Conservation (phyloP, 768 basidiomycete species). For the Dictyophora rubrovolvata region DNA sequence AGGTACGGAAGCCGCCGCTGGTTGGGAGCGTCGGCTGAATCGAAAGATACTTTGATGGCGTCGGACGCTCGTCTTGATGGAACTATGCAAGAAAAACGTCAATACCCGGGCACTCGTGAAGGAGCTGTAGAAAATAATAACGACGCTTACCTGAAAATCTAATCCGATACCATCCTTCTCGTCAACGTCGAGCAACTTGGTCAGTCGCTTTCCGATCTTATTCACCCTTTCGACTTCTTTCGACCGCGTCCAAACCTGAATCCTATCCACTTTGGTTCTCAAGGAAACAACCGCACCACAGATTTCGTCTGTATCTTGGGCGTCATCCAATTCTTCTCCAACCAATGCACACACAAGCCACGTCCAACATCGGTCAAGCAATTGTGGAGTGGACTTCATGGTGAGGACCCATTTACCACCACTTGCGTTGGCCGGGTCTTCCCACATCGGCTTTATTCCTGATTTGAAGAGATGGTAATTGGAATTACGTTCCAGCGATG, state of each 20-base stretch:
- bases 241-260: constrained; percentile 83
- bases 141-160: constrained; percentile 69
- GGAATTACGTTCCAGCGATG: constrained; percentile 76
- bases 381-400: constrained; percentile 71
- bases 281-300: constrained; percentile 73
- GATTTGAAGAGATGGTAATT: constrained; percentile 96
- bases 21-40: constrained; percentile 57
- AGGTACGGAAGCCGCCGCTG: constrained; percentile 55
- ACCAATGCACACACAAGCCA: constrained; percentile 90
- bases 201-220: constrained; percentile 70
- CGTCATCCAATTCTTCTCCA: constrained; percentile 60
- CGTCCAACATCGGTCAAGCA: constrained; percentile 82
- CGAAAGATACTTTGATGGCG: constrained; percentile 70
- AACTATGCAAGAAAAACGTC: constrained; percentile 34
- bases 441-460: constrained; percentile 97
- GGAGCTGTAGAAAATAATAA: background rate
- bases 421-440: constrained; percentile 82
- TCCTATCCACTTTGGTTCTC: constrained; percentile 77
- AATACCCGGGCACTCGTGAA: background rate
- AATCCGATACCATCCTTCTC: constrained; percentile 79
- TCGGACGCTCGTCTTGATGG: constrained; percentile 80
- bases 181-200: constrained; percentile 73
- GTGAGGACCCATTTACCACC: constrained; percentile 95
- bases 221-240: constrained; percentile 83
- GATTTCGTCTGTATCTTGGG: constrained; percentile 37